Percentiles rank a stretch among this genome's conserved stretches.
Conservation (phyloP, 2,329 filamentous ascomycete species). For the Tolypocladium album region DNA sequence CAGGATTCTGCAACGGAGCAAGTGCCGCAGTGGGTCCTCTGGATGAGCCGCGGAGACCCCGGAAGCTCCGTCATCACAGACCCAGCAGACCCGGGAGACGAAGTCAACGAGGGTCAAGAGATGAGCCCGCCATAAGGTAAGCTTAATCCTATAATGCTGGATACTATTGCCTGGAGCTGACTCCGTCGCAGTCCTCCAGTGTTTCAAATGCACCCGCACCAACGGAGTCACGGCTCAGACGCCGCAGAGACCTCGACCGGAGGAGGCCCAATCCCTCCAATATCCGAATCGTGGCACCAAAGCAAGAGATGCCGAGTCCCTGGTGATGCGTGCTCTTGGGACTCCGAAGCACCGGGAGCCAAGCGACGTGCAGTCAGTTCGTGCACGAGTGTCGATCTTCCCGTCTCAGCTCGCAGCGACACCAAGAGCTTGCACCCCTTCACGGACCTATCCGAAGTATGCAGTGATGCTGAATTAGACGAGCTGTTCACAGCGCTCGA, state of each 20-base stretch:
- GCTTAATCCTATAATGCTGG: background rate
- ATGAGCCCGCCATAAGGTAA: background rate
- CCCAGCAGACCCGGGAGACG: background rate
- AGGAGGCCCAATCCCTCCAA: background rate
- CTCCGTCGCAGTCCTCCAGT: background rate
- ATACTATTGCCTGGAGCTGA: background rate
- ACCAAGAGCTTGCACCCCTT: background rate
- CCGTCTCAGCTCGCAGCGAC: background rate
- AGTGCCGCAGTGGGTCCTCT: background rate
- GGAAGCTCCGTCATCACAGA: background rate
- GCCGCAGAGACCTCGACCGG: background rate
- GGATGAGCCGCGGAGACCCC: background rate
- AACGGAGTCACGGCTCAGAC: background rate
- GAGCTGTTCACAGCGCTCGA: background rate
- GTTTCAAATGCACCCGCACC: background rate
- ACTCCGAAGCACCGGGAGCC: background rate
- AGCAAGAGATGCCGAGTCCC: background rate
- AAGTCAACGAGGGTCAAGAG: background rate
- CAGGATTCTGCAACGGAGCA: background rate
- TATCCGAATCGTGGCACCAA: background rate
- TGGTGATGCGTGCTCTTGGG: background rate
- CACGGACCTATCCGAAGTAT: background rate
- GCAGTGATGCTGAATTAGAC: background rate
- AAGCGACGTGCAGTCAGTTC: background rate
- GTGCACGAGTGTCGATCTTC: background rate